A percentile compares a stretch with the other conserved stretches of the same genome.
These are phyloP conservation scores for Eucalyptus sp. DNA, from an alignment of 345 rosid genomes.

Conservation along the genomic window DNA sequence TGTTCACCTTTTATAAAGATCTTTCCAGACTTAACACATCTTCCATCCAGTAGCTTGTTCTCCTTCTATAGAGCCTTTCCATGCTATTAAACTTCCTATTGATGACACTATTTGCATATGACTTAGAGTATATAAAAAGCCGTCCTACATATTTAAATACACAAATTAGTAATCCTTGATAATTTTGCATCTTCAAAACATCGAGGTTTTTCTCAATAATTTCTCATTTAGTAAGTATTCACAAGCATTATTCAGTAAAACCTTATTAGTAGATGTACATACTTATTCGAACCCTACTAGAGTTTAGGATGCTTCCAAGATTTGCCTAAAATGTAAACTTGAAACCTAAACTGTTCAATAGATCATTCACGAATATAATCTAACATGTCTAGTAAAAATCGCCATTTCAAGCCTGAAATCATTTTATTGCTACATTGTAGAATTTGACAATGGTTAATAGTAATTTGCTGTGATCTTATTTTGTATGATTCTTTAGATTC, in stretches of 20 bases:
- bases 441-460: neutral
- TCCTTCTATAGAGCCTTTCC: neutral
- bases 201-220: neutral
- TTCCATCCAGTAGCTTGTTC: neutral
- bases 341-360: neutral
- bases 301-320: neutral
- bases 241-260: neutral
- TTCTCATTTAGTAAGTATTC: neutral
- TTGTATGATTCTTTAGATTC: neutral
- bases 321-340: neutral
- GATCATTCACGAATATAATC: neutral
- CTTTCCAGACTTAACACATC: neutral
- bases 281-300: neutral
- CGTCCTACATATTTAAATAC: neutral
- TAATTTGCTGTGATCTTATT: neutral
- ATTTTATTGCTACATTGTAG: neutral
- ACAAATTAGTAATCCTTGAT: neutral
- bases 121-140: neutral
- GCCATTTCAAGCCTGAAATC: neutral
- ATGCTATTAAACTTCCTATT: neutral
- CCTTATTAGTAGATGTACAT: neutral
- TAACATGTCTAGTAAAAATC: neutral
- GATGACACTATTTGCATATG: neutral
- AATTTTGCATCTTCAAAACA: neutral
- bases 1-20: neutral